Evolutionary conservation across 129 eudicot species (phyloP).

Genomic region (Gnaphalium uliginosum): DNA sequence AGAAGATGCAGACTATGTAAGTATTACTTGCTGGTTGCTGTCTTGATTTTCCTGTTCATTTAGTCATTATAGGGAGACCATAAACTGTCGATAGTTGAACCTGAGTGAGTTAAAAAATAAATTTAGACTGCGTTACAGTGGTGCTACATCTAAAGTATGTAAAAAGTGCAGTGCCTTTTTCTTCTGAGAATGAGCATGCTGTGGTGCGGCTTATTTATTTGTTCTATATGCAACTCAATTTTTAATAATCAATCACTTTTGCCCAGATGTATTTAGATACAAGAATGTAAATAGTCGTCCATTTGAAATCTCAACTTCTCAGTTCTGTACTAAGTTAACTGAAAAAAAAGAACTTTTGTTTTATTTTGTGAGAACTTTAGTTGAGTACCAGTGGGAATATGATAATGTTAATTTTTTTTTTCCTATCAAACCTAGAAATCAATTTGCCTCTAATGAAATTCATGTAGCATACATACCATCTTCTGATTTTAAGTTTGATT

Average conservation of each 20-base stretch:
- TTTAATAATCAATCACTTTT: background rate
- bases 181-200: constrained; percentile 10
- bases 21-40: constrained; percentile 28
- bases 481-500: constrained; percentile 5
- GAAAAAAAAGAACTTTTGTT: background rate
- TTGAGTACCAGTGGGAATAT: background rate
- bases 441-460: background rate
- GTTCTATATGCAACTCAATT: background rate
- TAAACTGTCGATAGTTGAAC: constrained; percentile 8
- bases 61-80: background rate
- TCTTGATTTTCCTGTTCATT: background rate
- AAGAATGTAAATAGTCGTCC: constrained; percentile 1
- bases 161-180: background rate
- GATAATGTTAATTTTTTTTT: background rate
- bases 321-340: background rate
- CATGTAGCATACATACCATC: background rate
- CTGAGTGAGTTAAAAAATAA: background rate
- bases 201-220: background rate
- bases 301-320: background rate
- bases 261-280: background rate
- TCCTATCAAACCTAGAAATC: background rate
- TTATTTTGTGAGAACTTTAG: background rate
- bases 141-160: constrained; percentile 5
- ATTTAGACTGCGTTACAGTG: background rate
- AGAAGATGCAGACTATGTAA: constrained; percentile 99